phyloP scores from a whole-genome alignment of 2,329 filamentous ascomycete genomes.

The Venturia pyrina region DNA sequence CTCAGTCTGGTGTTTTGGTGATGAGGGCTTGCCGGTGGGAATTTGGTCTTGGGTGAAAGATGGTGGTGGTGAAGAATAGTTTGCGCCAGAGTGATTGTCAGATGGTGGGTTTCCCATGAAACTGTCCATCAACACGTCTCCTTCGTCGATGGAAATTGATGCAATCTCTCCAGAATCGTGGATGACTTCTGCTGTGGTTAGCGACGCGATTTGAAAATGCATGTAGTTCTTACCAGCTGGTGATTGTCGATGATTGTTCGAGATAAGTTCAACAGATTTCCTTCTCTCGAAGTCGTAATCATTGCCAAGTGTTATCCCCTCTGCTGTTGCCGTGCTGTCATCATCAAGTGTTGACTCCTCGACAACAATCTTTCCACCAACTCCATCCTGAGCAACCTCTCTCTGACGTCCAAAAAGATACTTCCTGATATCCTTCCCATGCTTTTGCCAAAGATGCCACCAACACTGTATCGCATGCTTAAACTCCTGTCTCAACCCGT shows the following conservation, averaged over 20 bases:
- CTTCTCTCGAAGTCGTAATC: not conserved
- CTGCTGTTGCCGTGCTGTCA: not conserved
- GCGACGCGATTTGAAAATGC: not conserved
- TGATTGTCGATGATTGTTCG: not conserved
- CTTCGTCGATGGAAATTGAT: not conserved
- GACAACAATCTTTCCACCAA: not conserved
- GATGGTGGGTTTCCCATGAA: too few relatives aligned
- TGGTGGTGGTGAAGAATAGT: not conserved
- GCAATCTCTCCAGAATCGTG: not conserved
- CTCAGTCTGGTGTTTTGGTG: not conserved
- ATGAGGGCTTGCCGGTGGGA: not conserved
- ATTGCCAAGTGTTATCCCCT: not conserved
- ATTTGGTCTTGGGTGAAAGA: not conserved
- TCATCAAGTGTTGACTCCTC: not conserved
- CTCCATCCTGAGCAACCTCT: not conserved
- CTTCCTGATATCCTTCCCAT: not conserved
- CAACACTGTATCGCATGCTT: constrained; percentile 4
- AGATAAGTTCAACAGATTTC: not conserved
- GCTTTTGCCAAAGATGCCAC: not conserved
- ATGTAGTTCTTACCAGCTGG: not conserved
- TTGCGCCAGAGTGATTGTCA: too few relatives aligned
- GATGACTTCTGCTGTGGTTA: not conserved
- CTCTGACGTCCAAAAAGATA: not conserved
- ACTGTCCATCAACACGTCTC: not conserved
- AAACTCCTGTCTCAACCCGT: not conserved